phyloP scores from a whole-genome alignment of 176 grass and related monocot genomes.

The Panicum miliaceum region DNA sequence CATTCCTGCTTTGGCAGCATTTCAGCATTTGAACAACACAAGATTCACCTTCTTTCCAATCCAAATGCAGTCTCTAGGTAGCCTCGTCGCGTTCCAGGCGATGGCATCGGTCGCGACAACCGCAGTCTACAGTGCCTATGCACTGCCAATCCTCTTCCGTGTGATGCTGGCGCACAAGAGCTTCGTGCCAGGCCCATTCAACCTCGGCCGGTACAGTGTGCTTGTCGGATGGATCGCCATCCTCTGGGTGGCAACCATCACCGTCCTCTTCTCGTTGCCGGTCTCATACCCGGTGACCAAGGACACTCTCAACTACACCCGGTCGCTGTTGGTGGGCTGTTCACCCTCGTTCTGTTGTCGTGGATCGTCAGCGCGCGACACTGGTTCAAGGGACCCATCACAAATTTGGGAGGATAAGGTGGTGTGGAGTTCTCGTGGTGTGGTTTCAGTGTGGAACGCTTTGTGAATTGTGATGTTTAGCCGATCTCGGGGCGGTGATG shows the following conservation, averaged over 20 bases:
- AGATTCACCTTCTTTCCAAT: not conserved
- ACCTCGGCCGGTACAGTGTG: conserved; percentile 65
- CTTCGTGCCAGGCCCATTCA: conserved; percentile 72
- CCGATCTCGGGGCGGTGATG: too few relatives aligned
- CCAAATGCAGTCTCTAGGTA: conserved; percentile 65
- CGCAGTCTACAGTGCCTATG: conserved; percentile 76
- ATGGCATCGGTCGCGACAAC: conserved; percentile 93
- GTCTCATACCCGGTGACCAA: conserved; percentile 76
- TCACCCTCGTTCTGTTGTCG: conserved; percentile 49
- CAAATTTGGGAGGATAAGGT: conserved; percentile 43
- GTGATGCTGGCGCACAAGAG: conserved; percentile 63
- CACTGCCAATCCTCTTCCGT: conserved; percentile 81
- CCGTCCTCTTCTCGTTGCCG: conserved; percentile 84
- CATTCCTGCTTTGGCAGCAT: not conserved
- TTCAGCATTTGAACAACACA: not conserved
- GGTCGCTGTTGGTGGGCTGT: conserved; percentile 63
- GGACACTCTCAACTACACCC: conserved; percentile 84
- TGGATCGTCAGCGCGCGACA: conserved; percentile 63
- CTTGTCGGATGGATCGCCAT: conserved; percentile 68
- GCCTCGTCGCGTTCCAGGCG: conserved; percentile 92
- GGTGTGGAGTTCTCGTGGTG: not conserved
- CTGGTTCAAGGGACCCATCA: conserved; percentile 75
- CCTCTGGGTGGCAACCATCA: conserved; percentile 80
- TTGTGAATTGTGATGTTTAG: too few relatives aligned
- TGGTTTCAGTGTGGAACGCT: not conserved